phyloP scores from a whole-genome alignment of 192 early-diverging fungal species.

The Dispira simplex region DNA sequence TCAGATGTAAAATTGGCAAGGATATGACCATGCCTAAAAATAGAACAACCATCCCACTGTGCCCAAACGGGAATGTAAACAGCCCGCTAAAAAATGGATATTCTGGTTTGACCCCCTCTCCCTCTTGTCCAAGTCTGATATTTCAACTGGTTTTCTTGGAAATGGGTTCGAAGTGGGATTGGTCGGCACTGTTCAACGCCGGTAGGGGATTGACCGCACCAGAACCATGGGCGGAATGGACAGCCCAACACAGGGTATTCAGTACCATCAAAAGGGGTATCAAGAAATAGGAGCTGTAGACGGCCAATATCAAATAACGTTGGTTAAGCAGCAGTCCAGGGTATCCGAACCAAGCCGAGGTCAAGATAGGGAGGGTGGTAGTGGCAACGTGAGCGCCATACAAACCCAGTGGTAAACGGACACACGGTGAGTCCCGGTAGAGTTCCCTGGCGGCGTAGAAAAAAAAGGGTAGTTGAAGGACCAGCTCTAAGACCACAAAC shows the following conservation, averaged over 20 bases:
- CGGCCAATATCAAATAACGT: slow-evolving; percentile 22
- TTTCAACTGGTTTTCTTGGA: too few species aligned
- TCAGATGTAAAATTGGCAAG: too few species aligned
- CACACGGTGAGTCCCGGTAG: slow-evolving; percentile 20
- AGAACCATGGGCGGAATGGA: too few species aligned
- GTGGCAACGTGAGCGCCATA: slow-evolving; percentile 64
- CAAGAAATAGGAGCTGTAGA: slow-evolving; percentile 55
- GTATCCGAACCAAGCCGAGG: slow-evolving; percentile 30
- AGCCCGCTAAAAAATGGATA: too few species aligned
- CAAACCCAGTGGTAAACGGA: slow-evolving; percentile 31
- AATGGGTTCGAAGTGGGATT: too few species aligned
- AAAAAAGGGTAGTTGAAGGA: slow-evolving; percentile 57
- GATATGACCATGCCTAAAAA: too few species aligned
- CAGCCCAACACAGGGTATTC: neutral
- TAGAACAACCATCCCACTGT: too few species aligned
- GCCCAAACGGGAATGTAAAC: too few species aligned
- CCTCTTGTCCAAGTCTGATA: too few species aligned
- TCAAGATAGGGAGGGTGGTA: slow-evolving; percentile 41
- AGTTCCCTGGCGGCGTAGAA: slow-evolving; percentile 39
- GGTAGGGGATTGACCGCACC: too few species aligned
- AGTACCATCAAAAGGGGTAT: slow-evolving; percentile 40
- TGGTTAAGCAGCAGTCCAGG: slow-evolving; percentile 25
- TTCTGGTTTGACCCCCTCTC: too few species aligned
- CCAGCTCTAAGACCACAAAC: slow-evolving; percentile 38
- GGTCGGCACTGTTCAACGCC: too few species aligned